Conservation (phyloP, 441 rosid genomes). For the Populus trichocarpa region DNA sequence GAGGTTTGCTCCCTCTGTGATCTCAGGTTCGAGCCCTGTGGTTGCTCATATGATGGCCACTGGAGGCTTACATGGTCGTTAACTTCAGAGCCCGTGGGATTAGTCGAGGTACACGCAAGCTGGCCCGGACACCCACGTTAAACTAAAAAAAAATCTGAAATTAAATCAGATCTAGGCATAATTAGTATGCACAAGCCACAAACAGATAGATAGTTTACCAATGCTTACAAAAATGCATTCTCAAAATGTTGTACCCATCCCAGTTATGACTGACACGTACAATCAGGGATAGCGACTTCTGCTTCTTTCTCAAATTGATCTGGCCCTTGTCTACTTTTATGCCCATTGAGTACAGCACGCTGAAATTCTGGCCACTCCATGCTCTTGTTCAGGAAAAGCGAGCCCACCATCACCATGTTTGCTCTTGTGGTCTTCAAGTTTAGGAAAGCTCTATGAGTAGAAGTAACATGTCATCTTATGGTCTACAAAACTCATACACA, state of each 20-base stretch:
- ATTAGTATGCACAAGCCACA: background rate
- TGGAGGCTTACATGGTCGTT: too few relatives aligned
- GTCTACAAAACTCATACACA: background rate
- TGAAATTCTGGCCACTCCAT: constrained; percentile 75
- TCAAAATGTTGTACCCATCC: background rate
- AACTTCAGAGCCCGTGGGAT: too few relatives aligned
- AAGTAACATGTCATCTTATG: background rate
- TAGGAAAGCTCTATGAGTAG: constrained; percentile 64
- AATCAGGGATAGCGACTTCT: constrained; percentile 93
- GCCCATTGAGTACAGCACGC: constrained; percentile 73
- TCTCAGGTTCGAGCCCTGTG: too few relatives aligned
- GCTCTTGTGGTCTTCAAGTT: constrained; percentile 90
- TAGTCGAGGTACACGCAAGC: too few relatives aligned
- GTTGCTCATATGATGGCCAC: too few relatives aligned
- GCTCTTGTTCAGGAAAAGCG: constrained; percentile 75
- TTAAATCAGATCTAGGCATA: background rate
- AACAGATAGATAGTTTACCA: background rate
- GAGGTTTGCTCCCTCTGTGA: too few relatives aligned
- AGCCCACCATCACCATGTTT: constrained; percentile 85
- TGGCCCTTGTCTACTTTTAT: constrained; percentile 80
- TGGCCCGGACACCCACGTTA: too few relatives aligned
- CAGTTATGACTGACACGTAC: constrained; percentile 55
- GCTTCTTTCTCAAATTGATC: constrained; percentile 72
- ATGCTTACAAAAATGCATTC: background rate
- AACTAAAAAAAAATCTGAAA: background rate